These are phyloP conservation scores for Arxiozyma bovina DNA, from an alignment of 1,139 yeast genomes.

Conservation along the genomic window DNA sequence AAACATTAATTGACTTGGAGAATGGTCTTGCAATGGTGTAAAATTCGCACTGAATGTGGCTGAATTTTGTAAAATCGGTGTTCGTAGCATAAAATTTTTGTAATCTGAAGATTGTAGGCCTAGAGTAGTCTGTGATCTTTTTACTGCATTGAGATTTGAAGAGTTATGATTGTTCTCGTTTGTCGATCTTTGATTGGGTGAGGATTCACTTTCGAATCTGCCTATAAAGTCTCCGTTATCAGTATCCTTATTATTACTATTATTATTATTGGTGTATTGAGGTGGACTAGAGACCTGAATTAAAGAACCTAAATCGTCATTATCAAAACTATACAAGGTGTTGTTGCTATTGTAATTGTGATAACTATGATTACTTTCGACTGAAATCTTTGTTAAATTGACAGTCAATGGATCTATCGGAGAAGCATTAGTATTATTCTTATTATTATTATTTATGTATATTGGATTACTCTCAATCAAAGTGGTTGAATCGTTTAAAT, in stretches of 20 bases:
- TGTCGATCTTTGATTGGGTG: background rate
- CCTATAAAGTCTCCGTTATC: no score
- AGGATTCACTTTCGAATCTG: background rate
- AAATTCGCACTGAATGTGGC: background rate
- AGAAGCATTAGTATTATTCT: background rate
- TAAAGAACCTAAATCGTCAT: background rate
- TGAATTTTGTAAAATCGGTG: slow-evolving; percentile 2
- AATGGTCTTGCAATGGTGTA: background rate
- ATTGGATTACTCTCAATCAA: background rate
- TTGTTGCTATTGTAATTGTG: no score
- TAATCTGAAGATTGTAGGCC: slow-evolving; percentile 8
- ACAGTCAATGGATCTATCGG: background rate
- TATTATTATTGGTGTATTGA: background rate
- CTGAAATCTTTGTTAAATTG: no score
- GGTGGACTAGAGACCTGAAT: slow-evolving; percentile 2
- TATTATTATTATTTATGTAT: background rate
- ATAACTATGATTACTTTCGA: no score
- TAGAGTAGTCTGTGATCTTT: slow-evolving; percentile 18
- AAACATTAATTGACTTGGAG: slow-evolving; percentile 1
- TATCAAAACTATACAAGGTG: no score
- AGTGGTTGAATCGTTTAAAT: background rate
- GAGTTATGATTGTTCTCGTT: no score
- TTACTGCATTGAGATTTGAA: slow-evolving; percentile 4
- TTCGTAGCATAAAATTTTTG: background rate
- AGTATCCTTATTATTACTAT: no score